A percentile compares a stretch with the other conserved stretches of the same genome.
Conservation (phyloP, 495 filamentous ascomycete species). For the Elasticomyces elasticus region DNA sequence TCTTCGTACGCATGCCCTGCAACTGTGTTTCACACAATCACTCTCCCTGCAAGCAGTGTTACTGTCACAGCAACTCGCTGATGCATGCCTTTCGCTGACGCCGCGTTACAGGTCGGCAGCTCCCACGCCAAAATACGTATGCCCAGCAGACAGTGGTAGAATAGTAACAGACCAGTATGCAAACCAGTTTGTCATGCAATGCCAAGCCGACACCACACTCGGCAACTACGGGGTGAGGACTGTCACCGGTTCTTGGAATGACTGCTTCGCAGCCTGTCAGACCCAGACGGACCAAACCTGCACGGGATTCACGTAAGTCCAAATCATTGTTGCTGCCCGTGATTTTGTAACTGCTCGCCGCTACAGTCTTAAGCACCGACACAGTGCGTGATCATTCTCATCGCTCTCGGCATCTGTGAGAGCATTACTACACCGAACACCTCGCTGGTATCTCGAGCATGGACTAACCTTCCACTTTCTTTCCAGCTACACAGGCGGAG, state of each 20-base stretch:
- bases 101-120: background rate
- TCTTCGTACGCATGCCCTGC: background rate
- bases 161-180: constrained; percentile 1
- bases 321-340: background rate
- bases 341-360: background rate
- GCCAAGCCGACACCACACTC: background rate
- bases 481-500: background rate
- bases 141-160: background rate
- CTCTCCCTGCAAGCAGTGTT: background rate
- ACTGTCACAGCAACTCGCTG: background rate
- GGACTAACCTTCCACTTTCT: background rate
- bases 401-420: too few relatives aligned
- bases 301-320: background rate
- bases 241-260: background rate
- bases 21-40: background rate
- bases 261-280: constrained; percentile 9
- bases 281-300: background rate
- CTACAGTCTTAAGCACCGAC: background rate
- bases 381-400: too few relatives aligned
- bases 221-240: background rate
- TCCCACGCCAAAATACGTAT: background rate
- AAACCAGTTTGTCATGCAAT: background rate
- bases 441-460: too few relatives aligned
- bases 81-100: background rate
- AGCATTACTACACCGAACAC: too few relatives aligned